Evolutionary conservation across 208 protist genomes (phyloP), one percentile per base, ranked within the genome.

Genomic region (Zelonia costaricensis): DNA sequence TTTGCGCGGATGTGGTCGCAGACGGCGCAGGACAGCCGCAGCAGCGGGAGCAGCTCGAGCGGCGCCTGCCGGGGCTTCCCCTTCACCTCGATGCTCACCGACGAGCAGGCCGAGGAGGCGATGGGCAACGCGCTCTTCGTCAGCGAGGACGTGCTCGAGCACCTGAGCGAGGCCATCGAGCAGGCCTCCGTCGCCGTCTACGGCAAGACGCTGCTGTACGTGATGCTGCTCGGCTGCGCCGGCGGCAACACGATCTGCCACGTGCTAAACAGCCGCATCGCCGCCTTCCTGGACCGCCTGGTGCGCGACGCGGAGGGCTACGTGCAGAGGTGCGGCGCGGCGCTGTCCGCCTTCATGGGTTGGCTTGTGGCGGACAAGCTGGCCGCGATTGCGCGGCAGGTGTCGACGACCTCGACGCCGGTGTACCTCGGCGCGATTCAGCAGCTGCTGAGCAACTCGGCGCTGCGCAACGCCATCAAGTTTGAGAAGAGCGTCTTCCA

Each of bases 301-400:
- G 35, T 89, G 31, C 69, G 75, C 10, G 86, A 92, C 36, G 75
- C 69, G 18, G 92, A 97, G 53, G 58, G 52, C 25, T 95, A 97
- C 72, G 76, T 95, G 38, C 62, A 70, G 59, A 68, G 72, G n/a
- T 95, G 92, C 63, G 68, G 60, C 4, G 48, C 46, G 3, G 62
- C 51, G 13, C 46, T 91, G 27, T 71, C 57, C 13, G 53, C 54
- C 23, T 87, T 81, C 48, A 25, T 94, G 12, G 74, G 74, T 40
- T 49, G 70, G 30, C 89, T 91, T 55, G 63, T 92, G 28, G 67
- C 81, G 4, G 69, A 88, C 46, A 84, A 88, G 61, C 64, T 96
- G 23, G 55, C 53, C 33, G 59, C 51, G 30, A 59, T 92, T n/a
- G 58, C 70, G 44, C 62, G 62, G 33, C 66, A 70, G 4, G 73